These are phyloP conservation scores for Globisporangium sylvaticum DNA, from an alignment of 352 stramenopile genomes.

Conservation along the genomic window DNA sequence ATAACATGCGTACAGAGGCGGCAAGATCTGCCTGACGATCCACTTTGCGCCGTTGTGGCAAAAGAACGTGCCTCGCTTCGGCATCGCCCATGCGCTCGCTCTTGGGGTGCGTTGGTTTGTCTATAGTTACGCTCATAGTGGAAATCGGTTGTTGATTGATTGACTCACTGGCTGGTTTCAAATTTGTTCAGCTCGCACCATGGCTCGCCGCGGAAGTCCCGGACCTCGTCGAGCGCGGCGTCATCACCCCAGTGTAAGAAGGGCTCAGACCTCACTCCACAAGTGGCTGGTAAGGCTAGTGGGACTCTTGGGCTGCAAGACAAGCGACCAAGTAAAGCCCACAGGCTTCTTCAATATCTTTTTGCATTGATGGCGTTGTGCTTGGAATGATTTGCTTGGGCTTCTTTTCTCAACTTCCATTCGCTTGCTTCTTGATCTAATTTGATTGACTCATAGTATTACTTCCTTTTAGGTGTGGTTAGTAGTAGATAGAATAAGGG, in stretches of 20 bases:
- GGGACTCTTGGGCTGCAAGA: background rate
- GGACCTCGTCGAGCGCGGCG: constrained; percentile 73
- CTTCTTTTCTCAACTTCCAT: no score
- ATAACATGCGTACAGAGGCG: constrained; percentile 29
- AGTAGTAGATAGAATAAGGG: constrained; percentile 8
- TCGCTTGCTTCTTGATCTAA: background rate
- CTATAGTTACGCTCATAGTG: background rate
- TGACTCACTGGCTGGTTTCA: background rate
- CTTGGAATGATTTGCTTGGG: background rate
- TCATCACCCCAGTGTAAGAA: constrained; percentile 65
- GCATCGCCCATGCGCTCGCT: constrained; percentile 78
- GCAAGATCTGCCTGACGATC: constrained; percentile 87
- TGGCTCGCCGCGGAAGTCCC: constrained; percentile 87
- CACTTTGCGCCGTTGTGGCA: constrained; percentile 89
- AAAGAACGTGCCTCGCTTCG: constrained; percentile 86
- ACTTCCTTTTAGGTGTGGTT: background rate
- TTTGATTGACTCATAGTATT: constrained; percentile 5
- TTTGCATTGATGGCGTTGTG: background rate
- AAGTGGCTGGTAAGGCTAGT: background rate
- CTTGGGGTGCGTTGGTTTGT: constrained; percentile 52
- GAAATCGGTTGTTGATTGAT: no score
- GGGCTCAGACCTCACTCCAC: no score
- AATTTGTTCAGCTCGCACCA: constrained; percentile 53
- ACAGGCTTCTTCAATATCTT: constrained; percentile 1
- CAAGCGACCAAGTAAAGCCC: background rate